phyloP scores from a whole-genome alignment of 768 basidiomycete species.

The Epithele typhae region DNA sequence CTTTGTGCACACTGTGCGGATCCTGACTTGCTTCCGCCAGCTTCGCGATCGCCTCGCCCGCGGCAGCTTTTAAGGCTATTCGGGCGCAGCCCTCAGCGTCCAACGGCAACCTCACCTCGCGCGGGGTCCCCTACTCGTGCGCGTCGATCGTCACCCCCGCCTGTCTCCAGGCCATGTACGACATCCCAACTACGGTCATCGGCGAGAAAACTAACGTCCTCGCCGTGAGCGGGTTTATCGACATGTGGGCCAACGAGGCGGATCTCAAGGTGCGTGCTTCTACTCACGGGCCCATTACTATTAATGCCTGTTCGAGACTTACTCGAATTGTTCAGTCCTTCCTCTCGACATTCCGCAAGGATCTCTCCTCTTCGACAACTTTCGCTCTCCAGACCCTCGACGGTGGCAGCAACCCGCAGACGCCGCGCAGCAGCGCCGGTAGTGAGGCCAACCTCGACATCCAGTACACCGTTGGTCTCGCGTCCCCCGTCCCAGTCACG shows the following conservation, averaged over 20 bases:
- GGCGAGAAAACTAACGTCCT: constrained; percentile 22
- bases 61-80: too few relatives aligned
- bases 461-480: constrained; percentile 34
- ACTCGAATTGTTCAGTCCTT: constrained; percentile 20
- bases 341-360: constrained; percentile 19
- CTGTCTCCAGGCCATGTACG: constrained; percentile 31
- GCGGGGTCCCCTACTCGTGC: constrained; percentile 23
- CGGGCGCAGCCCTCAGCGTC: too few relatives aligned
- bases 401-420: constrained; percentile 25
- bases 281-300: constrained; percentile 15
- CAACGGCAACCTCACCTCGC: constrained; percentile 18
- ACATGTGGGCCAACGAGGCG: constrained; percentile 25
- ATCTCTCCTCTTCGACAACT: constrained; percentile 15
- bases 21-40: too few relatives aligned
- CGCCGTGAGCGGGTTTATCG: constrained; percentile 29
- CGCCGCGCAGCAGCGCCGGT: constrained; percentile 15
- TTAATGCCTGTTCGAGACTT: too few relatives aligned
- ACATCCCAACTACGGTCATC: constrained; percentile 29
- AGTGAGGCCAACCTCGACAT: constrained; percentile 32
- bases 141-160: constrained; percentile 21
- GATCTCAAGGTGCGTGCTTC: constrained; percentile 21
- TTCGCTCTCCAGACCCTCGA: constrained; percentile 25
- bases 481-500: constrained; percentile 25
- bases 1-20: too few relatives aligned
- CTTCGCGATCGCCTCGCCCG: too few relatives aligned